Conservation (phyloP, 148 eudicot species). For the Nyssa sinensis region DNA sequence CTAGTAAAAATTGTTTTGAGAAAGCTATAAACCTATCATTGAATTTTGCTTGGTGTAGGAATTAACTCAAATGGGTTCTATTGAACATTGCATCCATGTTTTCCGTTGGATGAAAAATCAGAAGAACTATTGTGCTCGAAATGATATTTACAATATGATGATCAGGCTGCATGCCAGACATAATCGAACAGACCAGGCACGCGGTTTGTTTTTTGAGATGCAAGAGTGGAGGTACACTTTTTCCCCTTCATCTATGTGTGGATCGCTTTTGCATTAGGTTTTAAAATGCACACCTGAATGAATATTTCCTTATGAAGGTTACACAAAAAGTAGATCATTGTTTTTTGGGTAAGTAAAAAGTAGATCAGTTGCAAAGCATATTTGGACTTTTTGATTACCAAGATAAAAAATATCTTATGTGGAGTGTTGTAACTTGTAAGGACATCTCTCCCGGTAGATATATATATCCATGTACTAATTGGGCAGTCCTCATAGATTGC, state of each 20-base stretch:
- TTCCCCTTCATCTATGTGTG: neutral
- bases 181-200: constrained; percentile 83
- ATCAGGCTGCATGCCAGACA: constrained; percentile 87
- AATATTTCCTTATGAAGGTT: too few species aligned
- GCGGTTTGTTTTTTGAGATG: constrained; percentile 98
- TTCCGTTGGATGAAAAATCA: constrained; percentile 95
- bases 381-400: too few species aligned
- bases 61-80: constrained; percentile 70
- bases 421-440: neutral
- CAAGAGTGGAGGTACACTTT: constrained; percentile 80
- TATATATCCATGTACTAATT: neutral
- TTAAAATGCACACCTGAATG: too few species aligned
- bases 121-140: constrained; percentile 79
- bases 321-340: too few species aligned
- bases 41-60: constrained; percentile 47
- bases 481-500: neutral
- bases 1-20: too few species aligned
- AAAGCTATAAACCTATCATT: neutral
- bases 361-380: too few species aligned
- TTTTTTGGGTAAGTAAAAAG: too few species aligned
- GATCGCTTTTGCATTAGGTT: too few species aligned
- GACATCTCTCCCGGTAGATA: neutral
- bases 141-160: constrained; percentile 93
- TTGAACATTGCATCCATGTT: constrained; percentile 75
- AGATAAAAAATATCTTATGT: neutral